A percentile compares a stretch with the other conserved stretches of the same genome.
Evolutionary conservation across 495 filamentous ascomycete genomes (phyloP).

Genomic region (Aspergillus hancockii): DNA sequence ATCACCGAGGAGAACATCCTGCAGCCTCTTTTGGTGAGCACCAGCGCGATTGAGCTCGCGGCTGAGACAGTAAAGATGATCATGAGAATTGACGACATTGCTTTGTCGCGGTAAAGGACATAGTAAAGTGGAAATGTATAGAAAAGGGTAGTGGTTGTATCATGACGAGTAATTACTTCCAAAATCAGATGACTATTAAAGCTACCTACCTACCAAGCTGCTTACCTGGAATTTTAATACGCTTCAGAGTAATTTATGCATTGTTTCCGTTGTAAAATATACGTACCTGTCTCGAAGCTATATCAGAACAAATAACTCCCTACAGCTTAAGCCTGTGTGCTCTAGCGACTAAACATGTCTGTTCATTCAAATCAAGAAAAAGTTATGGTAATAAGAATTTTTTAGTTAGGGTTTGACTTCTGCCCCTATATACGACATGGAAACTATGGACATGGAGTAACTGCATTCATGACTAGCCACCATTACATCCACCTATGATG

Average conservation of each 20-base stretch:
- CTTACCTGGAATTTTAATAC: not conserved
- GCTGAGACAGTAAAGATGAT: constrained; percentile 99
- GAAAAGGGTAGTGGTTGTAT: constrained; percentile 23
- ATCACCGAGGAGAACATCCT: constrained; percentile 97
- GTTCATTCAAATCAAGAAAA: not conserved
- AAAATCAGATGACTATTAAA: constrained; percentile 10
- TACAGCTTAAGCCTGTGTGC: no score
- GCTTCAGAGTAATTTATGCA: not conserved
- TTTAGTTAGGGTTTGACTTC: not conserved
- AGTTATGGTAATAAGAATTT: not conserved
- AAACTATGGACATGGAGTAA: not conserved
- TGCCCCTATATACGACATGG: not conserved
- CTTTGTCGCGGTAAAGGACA: constrained; percentile 56
- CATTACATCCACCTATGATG: not conserved
- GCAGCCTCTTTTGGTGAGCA: constrained; percentile 93
- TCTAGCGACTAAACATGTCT: no score
- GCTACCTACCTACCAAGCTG: constrained; percentile 2
- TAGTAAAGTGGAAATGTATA: constrained; percentile 14
- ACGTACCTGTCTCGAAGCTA: no score
- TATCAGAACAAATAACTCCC: no score
- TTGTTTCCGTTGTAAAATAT: no score
- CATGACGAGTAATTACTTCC: constrained; percentile 27
- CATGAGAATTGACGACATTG: constrained; percentile 94
- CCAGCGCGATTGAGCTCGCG: constrained; percentile 93
- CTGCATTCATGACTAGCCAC: not conserved